Base-by-base conservation (phyloP, 2,329 filamentous ascomycete genomes). In the Xenosphaeropsis pyriputrescens region DNA sequence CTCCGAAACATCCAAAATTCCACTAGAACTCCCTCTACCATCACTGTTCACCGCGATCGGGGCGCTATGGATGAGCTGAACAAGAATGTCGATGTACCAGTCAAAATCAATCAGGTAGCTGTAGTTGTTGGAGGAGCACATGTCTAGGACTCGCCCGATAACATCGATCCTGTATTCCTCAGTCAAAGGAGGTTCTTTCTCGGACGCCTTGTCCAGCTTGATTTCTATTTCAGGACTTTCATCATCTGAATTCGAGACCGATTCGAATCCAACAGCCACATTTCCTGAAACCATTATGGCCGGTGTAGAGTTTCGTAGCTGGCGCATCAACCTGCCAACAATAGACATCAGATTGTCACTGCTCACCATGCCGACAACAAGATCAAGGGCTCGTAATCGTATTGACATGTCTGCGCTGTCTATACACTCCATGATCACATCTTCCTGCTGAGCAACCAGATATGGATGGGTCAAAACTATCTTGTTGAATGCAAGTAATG, bases 321-420 rank as follows among this genome's bases (percentile, higher is more conserved):
- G 91, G 48, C 79, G 76, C 67, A 96, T 81, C 33, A 98, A 62
- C 17, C 86, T 79, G 47, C 88, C 79, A 17, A 98, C 85, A 37
- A 96, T 84, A 1, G 74, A 72, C 41, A 85, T 72, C 4, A 98
- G 59, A 45, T 89, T 95, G 39, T 93, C 86, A 44, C 72, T 75
- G 48, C 79, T 89, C 42, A 96, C 86, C 85, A 98, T 95, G 29
- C 85, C 85, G 38, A 89, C 82, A 2, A 91, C 88, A 17, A 98
- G 68, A 48, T 96, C 86, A 29, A 98, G 66, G 5, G 91, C 88
- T 54, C 93, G 82, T 57, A 93, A 79, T 43, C 91, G 80, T 52
- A 98, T 98, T 4, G 88, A 94, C 42, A 98, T 91, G 51, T 98
- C 91, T 1, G 84, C 70, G 56, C 93, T 93, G 56, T 96, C 91